A percentile compares a stretch with the other conserved stretches of the same genome.
Evolutionary conservation across 352 stramenopile genomes (phyloP).

Genomic region (Elongisporangium prolatum): DNA sequence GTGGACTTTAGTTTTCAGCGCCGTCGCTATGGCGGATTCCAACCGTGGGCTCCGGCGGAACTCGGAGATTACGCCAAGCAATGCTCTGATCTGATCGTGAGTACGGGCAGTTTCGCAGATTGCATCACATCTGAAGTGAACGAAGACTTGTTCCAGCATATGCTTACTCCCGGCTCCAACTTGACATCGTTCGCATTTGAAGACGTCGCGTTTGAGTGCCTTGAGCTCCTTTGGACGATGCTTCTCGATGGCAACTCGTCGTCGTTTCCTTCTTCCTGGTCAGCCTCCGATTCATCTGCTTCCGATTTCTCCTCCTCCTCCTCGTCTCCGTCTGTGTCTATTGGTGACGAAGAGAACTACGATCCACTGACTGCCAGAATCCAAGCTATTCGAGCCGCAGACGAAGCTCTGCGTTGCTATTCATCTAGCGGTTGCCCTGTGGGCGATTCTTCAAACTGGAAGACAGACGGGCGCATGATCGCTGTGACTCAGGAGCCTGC

Average conservation of each 20-base stretch:
- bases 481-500: slow-evolving; percentile 18
- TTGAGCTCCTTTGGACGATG: background rate
- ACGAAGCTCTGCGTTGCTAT: slow-evolving; percentile 18
- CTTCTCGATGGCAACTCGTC: slow-evolving; percentile 4
- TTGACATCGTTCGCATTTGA: slow-evolving; percentile 4
- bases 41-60: slow-evolving; percentile 25
- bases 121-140: slow-evolving; percentile 22
- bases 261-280: slow-evolving; percentile 11
- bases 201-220: slow-evolving; percentile 2
- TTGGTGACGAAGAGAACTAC: background rate
- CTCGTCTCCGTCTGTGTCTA: background rate
- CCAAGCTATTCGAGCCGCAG: slow-evolving; percentile 1
- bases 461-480: slow-evolving; percentile 24
- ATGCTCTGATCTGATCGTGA: slow-evolving; percentile 9
- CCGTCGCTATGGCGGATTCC: slow-evolving; percentile 23
- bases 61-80: slow-evolving; percentile 15
- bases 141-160: slow-evolving; percentile 17
- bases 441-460: slow-evolving; percentile 10
- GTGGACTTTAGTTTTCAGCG: slow-evolving; percentile 26
- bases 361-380: slow-evolving; percentile 8
- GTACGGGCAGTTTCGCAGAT: slow-evolving; percentile 12
- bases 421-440: slow-evolving; percentile 24
- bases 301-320: background rate
- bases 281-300: background rate
- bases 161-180: slow-evolving; percentile 6